Evolutionary conservation across 2,329 filamentous ascomycete species (phyloP).

Genomic region (Furcasterigmium furcatum): DNA sequence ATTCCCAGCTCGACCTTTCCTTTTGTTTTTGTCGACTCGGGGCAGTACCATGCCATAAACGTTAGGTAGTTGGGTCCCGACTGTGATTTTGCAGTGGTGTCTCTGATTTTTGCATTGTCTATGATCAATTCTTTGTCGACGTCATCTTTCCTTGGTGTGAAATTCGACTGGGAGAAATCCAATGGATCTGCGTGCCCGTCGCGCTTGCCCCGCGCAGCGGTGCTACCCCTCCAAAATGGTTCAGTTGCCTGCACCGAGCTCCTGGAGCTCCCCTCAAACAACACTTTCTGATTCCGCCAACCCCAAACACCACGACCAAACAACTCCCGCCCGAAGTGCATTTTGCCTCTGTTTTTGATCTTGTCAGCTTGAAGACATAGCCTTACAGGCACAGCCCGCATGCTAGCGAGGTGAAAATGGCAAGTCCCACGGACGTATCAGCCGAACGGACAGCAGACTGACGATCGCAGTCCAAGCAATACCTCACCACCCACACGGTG

Average conservation of each 20-base stretch:
- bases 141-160: no score
- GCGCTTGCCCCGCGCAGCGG: no score
- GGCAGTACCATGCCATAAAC: no score
- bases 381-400: no score
- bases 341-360: background rate
- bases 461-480: slow-evolving; percentile 86
- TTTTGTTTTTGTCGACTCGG: background rate
- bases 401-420: slow-evolving; percentile 1
- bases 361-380: no score
- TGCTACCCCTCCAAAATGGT: background rate
- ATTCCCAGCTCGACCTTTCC: slow-evolving; percentile 2
- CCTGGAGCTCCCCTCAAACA: no score
- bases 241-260: background rate
- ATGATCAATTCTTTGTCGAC: no score
- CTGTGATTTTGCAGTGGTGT: no score
- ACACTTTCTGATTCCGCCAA: background rate
- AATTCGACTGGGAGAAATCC: no score
- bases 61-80: no score
- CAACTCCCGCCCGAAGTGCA: background rate
- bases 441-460: slow-evolving; percentile 4
- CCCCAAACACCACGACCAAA: background rate
- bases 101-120: no score
- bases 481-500: slow-evolving; percentile 87
- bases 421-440: background rate
- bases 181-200: no score